Evolutionary conservation across 208 protist species (phyloP), one percentile per base, ranked within the genome.

Genomic region (Acanthamoeba triangularis): DNA sequence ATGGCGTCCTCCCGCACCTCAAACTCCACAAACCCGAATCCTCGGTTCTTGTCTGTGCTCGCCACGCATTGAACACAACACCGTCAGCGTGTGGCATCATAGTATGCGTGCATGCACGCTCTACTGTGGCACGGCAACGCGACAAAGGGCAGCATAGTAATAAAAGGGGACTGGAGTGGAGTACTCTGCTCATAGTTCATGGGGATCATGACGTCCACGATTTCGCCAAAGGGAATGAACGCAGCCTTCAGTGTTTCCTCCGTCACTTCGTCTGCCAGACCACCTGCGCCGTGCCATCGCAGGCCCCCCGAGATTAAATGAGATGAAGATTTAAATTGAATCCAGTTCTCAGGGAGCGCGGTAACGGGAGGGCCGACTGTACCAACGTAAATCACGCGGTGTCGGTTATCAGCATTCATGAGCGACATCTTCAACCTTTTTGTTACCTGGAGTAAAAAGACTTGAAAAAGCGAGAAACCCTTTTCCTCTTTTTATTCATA

Each of bases 21-120:
- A 96, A 97, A 98, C 94, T 98, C 97, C 11, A 98, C 90, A 96
- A 98, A 98, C 5, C 95, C 97, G 95, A 98, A 98, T 11, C 98
- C 98, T 41, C 96, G 88, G 93, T 98, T 95, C 80, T 96, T 97
- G 16, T 96, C 96, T 96, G 95, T 28, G 13, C 25, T 72, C 33
- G 33, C 33, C 69, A 80, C 18, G 16, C 69, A 47, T 28, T 28
- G n/a, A 1, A 4, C 13, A 14, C 30, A 61, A 4, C 16, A 61
- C 11, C 1, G n/a, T 13, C 65, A 30, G 14, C 23, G 65, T 35
- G 23, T 6, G 65, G 65, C 14, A 0, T 18, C 14, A 8, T 1
- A 35, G 28, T 74, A 25, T 7, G 61, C 61, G 61, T 7, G 61
- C 61, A 59, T 23, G 16, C 54, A 23, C 54, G 20, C 54, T 25